Conservation (phyloP, 2,329 filamentous ascomycete genomes). For the Aureobasidium namibiae region DNA sequence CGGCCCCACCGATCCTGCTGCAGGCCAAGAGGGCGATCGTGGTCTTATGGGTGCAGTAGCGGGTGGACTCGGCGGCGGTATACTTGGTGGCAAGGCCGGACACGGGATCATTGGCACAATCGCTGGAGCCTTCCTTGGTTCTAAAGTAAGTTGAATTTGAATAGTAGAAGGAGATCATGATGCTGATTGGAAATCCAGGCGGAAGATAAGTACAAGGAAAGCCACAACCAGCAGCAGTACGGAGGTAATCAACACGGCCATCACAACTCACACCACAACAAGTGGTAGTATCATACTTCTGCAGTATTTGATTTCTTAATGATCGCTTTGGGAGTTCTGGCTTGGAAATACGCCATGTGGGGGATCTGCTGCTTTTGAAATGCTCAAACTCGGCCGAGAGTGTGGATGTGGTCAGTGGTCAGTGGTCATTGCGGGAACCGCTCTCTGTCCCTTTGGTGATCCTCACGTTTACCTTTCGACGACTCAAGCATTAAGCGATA, state of each 20-base stretch:
- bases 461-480: background rate
- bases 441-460: background rate
- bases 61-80: slow-evolving; percentile 49
- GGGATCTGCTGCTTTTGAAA: background rate
- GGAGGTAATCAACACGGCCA: background rate
- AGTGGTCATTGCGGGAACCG: background rate
- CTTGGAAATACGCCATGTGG: background rate
- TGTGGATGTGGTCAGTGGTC: too few relatives aligned
- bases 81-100: slow-evolving; percentile 49
- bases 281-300: background rate
- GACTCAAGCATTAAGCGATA: background rate
- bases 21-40: slow-evolving; percentile 46
- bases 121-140: slow-evolving; percentile 49
- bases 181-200: slow-evolving; percentile 18
- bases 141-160: slow-evolving; percentile 27
- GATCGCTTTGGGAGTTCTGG: background rate
- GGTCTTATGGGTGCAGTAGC: slow-evolving; percentile 49
- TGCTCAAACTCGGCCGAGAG: slow-evolving; percentile 2
- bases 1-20: slow-evolving; percentile 37
- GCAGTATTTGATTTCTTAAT: background rate
- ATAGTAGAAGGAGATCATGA: background rate
- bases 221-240: slow-evolving; percentile 22
- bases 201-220: slow-evolving; percentile 45
- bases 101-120: slow-evolving; percentile 50
- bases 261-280: slow-evolving; percentile 21